Conservation (phyloP, 1,284 basidiomycete species). For the Apiotrichum brassicae region DNA sequence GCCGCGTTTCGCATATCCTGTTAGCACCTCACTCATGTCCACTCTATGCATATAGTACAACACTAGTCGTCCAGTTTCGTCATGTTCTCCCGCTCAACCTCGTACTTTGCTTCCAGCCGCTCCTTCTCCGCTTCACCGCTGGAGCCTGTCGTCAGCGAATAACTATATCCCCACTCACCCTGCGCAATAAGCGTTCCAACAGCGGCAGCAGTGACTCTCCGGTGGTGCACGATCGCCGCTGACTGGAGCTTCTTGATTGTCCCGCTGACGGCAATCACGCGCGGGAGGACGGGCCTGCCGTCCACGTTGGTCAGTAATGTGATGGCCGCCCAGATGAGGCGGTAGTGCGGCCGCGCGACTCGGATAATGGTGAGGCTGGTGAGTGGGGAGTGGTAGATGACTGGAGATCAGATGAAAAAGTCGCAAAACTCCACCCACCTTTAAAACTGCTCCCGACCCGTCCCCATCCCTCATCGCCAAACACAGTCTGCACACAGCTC, state of each 20-base stretch:
- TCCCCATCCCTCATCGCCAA: constrained; percentile 44
- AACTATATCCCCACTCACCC: constrained; percentile 1
- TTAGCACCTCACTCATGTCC: background rate
- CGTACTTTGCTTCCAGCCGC: constrained; percentile 6
- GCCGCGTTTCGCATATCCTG: too few relatives aligned
- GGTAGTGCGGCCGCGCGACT: constrained; percentile 38
- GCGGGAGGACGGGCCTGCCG: constrained; percentile 24
- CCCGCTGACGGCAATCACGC: constrained; percentile 40
- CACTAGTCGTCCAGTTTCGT: constrained; percentile 14
- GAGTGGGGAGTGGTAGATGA: constrained; percentile 39
- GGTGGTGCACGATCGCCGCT: constrained; percentile 36
- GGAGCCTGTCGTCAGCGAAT: constrained; percentile 4
- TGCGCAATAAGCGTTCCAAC: constrained; percentile 16
- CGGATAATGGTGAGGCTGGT: constrained; percentile 41
- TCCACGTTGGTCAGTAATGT: constrained; percentile 25
- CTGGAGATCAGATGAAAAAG: constrained; percentile 18
- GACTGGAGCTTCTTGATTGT: constrained; percentile 44
- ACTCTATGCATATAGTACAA: constrained; percentile 13
- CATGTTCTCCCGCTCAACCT: constrained; percentile 11
- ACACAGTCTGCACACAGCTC: constrained; percentile 27
- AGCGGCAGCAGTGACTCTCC: constrained; percentile 24
- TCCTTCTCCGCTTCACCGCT: constrained; percentile 13
- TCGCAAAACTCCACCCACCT: constrained; percentile 23
- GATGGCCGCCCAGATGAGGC: constrained; percentile 28
- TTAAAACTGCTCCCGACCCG: constrained; percentile 37